These are phyloP conservation scores for Pisolithus tinctorius DNA, from an alignment of 768 basidiomycete species.

Conservation along the genomic window DNA sequence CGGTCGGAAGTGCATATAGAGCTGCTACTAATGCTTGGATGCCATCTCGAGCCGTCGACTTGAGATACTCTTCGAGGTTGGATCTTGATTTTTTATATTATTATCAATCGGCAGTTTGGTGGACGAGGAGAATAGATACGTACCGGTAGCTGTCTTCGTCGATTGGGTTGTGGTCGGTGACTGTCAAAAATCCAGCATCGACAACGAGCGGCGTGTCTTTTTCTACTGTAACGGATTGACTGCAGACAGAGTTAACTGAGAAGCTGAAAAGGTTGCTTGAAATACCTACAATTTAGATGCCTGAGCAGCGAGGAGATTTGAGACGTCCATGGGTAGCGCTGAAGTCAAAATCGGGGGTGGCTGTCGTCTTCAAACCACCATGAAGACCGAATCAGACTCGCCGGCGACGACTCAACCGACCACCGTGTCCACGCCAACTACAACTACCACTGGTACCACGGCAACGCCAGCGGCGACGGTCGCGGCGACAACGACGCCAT, in stretches of 20 bases:
- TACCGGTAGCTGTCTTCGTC: conserved; percentile 82
- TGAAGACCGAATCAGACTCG: conserved; percentile 40
- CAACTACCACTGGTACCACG: conserved; percentile 35
- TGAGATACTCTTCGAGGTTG: conserved; percentile 77
- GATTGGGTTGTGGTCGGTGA: conserved; percentile 82
- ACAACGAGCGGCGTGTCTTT: conserved; percentile 75
- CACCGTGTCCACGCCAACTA: conserved; percentile 4
- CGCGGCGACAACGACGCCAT: conserved; percentile 23
- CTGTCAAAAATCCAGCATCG: conserved; percentile 78
- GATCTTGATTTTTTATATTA: conserved; percentile 39
- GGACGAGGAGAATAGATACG: conserved; percentile 14
- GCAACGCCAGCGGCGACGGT: conserved; percentile 28
- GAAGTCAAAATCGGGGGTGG: neutral
- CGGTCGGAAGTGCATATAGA: conserved; percentile 78
- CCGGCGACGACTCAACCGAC: conserved; percentile 24
- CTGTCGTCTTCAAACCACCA: conserved; percentile 8
- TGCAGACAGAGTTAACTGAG: conserved; percentile 21
- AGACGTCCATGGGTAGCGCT: conserved; percentile 61
- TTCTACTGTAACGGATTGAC: conserved; percentile 63
- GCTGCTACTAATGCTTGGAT: conserved; percentile 73
- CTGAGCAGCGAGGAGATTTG: conserved; percentile 68
- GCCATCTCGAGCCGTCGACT: conserved; percentile 71
- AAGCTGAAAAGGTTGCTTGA: neutral
- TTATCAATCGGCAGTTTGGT: neutral
- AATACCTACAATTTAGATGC: conserved; percentile 59